These are phyloP conservation scores for Bipolaris bicolor DNA, from an alignment of 2,329 filamentous ascomycete genomes.

Conservation along the genomic window DNA sequence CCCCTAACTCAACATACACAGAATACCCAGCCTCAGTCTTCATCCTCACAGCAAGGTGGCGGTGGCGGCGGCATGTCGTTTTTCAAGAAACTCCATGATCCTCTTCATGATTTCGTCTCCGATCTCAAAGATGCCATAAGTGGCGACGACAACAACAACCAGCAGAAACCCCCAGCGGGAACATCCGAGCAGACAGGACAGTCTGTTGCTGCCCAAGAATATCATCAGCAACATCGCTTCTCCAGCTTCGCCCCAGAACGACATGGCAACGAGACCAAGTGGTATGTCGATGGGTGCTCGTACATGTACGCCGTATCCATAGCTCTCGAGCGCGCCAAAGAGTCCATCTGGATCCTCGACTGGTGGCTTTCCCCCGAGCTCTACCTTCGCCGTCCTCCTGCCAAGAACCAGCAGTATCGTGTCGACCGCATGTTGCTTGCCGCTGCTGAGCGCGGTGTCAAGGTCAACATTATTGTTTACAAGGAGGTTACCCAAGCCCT, in stretches of 20 bases:
- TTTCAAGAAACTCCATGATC: constrained; percentile 62
- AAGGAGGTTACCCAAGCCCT: constrained; percentile 82
- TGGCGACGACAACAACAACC: constrained; percentile 49
- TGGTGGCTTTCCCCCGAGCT: constrained; percentile 91
- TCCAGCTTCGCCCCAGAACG: constrained; percentile 74
- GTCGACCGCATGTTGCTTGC: constrained; percentile 82
- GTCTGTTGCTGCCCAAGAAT: constrained; percentile 43
- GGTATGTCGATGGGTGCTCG: constrained; percentile 73
- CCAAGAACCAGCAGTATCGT: constrained; percentile 81
- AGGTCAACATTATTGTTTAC: constrained; percentile 86
- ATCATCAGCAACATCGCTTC: constrained; percentile 58
- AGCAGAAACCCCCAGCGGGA: constrained; percentile 51
- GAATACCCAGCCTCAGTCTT: constrained; percentile 31
- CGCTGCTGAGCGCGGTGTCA: constrained; percentile 82
- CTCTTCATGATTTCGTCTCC: constrained; percentile 58
- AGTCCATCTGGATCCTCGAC: constrained; percentile 84
- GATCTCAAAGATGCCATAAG: constrained; percentile 59
- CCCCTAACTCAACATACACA: constrained; percentile 11
- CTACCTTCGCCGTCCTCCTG: constrained; percentile 82
- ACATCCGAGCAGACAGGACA: constrained; percentile 26
- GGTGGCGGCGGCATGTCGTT: constrained; percentile 50
- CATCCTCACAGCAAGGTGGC: constrained; percentile 30
- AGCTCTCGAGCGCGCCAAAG: constrained; percentile 76
- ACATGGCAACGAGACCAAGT: constrained; percentile 76
- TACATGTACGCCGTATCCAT: constrained; percentile 83